Evolutionary conservation across 768 basidiomycete species (phyloP).

Genomic region (Dictyophora rubrovolvata): DNA sequence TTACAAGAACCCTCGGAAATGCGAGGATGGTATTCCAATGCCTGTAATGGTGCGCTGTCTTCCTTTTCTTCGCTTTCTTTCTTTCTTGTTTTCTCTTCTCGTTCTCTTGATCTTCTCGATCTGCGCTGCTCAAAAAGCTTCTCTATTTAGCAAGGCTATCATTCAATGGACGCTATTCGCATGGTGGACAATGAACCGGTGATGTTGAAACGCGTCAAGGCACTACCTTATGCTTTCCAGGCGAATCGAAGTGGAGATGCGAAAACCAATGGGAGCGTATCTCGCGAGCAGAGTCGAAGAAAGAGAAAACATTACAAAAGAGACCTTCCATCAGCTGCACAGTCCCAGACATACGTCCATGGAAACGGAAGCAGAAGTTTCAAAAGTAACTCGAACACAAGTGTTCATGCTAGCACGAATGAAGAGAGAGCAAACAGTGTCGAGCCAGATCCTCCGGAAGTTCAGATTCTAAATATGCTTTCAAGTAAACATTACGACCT

Average conservation of each 20-base stretch:
- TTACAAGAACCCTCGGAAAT: not conserved
- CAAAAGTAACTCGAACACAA: too few species aligned
- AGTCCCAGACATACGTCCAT: too few species aligned
- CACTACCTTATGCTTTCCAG: conserved; percentile 4
- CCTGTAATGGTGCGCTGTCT: not conserved
- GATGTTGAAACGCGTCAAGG: conserved; percentile 21
- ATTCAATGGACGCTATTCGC: conserved; percentile 23
- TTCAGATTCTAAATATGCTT: conserved; percentile 21
- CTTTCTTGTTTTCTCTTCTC: too few species aligned
- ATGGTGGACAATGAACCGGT: conserved; percentile 19
- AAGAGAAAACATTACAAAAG: too few species aligned
- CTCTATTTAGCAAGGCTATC: not conserved
- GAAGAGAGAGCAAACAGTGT: not conserved
- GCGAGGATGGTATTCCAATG: conserved; percentile 3
- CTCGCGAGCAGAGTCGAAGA: too few species aligned
- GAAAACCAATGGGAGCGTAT: too few species aligned
- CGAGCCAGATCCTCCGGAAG: conserved; percentile 13
- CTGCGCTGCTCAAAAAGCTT: not conserved
- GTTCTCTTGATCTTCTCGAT: not conserved
- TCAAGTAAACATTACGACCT: conserved; percentile 1
- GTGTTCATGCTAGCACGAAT: not conserved
- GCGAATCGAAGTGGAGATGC: too few species aligned
- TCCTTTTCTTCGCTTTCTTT: too few species aligned
- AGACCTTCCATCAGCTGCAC: too few species aligned
- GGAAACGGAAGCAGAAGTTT: too few species aligned